Evolutionary conservation across 345 rosid species (phyloP), one percentile per base, ranked within the genome.

Genomic region (Erodium maritimum): DNA sequence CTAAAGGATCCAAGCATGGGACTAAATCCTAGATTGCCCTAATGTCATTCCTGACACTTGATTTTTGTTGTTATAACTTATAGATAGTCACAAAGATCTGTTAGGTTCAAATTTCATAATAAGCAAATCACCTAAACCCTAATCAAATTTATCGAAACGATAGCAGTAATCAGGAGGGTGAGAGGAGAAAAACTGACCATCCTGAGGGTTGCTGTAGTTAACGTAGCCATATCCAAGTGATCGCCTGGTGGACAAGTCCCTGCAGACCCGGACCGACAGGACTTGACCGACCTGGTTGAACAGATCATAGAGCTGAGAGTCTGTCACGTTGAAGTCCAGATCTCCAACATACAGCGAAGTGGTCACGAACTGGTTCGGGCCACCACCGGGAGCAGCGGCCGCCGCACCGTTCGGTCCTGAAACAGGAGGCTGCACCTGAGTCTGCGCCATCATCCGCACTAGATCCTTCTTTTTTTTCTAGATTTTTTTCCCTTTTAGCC

Each of bases 211-310:
- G 76, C 76, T 72, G 45, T 74, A 89, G 76, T 84, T 86, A n/a
- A 86, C 86, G 23, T 89, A 89, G 42, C 86, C 95, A 65, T 89
- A 86, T 54, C 96, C 95, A 18, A 89, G 87, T 57, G 96, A 82
- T 58, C 84, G 71, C 55, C 89, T 72, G 25, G 83, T 80, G n/a
- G 75, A 71, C 72, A 84, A 62, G 76, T 89, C 91, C 64, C 86
- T 53, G 48, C 58, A 37, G 46, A 62, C 52, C 24, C 58, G 14
- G 34, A 37, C 56, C 7, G 34, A 37, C 22, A 52, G 51, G 19
- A 54, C 58, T 22, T 34, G 37, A 9, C 34, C 55, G 20, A 21
- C 56, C 52, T 54, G 58, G 33, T 53, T 54, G 21, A 21, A 42
- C 37, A 54, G 58, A 33, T 42, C 58, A 11, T 34, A 62, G 21